These are phyloP conservation scores for Aspergillus ustus DNA, from an alignment of 2,329 filamentous ascomycete genomes.

Conservation along the genomic window DNA sequence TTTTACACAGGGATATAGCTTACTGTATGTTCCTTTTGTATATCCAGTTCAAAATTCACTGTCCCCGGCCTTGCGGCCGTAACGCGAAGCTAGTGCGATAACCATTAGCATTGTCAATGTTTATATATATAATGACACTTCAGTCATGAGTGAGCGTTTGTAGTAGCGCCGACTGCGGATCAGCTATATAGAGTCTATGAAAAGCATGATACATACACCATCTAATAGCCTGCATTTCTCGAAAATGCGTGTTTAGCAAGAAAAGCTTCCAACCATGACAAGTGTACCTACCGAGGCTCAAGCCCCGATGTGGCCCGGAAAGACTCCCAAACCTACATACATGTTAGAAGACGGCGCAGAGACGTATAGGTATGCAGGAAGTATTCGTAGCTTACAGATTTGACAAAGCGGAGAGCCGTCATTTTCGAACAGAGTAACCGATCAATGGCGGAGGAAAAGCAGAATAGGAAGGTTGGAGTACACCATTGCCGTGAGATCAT, in stretches of 20 bases:
- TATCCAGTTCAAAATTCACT: constrained; percentile 68
- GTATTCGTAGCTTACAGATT: constrained; percentile 56
- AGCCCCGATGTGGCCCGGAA: constrained; percentile 85
- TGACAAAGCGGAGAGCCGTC: constrained; percentile 66
- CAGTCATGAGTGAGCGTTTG: not conserved
- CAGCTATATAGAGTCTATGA: too few relatives aligned
- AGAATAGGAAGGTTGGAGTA: not conserved
- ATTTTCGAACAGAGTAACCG: constrained; percentile 37
- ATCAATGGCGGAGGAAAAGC: not conserved
- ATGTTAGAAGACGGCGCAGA: constrained; percentile 23
- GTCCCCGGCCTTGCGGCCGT: constrained; percentile 64
- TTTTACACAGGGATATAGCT: constrained; percentile 19
- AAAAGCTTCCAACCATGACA: not conserved
- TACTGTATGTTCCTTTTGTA: constrained; percentile 69
- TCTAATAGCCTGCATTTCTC: constrained; percentile 38
- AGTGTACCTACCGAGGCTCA: constrained; percentile 73
- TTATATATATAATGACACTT: not conserved
- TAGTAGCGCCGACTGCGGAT: not conserved
- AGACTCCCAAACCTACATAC: constrained; percentile 74
- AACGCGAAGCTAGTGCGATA: constrained; percentile 58
- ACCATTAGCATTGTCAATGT: constrained; percentile 13
- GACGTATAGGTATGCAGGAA: not conserved
- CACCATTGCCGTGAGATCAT: constrained; percentile 26
- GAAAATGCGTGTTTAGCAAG: constrained; percentile 16
- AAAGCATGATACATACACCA: constrained; percentile 39